These are phyloP conservation scores for Talaromyces liani DNA, from an alignment of 495 filamentous ascomycete species.

Conservation along the genomic window DNA sequence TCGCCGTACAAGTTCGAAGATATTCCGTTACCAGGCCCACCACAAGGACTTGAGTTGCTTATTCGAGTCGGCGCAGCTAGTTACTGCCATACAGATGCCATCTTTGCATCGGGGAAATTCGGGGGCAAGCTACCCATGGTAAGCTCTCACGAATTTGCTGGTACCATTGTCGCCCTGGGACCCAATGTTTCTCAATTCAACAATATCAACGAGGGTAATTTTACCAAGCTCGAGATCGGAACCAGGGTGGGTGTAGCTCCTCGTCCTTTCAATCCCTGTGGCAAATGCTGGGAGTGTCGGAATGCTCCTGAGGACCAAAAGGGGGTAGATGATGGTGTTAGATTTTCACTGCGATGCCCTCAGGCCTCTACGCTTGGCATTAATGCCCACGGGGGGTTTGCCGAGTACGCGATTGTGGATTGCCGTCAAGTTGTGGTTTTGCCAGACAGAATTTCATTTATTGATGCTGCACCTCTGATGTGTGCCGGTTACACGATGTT, in stretches of 20 bases:
- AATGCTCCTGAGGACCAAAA: not conserved
- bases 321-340: not conserved
- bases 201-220: constrained; percentile 8
- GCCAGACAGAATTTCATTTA: constrained; percentile 22
- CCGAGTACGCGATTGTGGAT: constrained; percentile 25
- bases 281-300: constrained; percentile 10
- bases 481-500: constrained; percentile 29
- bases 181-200: constrained; percentile 17
- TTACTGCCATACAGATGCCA: constrained; percentile 54
- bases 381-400: constrained; percentile 22
- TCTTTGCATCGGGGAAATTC: constrained; percentile 37
- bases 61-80: constrained; percentile 51
- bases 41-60: constrained; percentile 39
- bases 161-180: constrained; percentile 45
- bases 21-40: constrained; percentile 34
- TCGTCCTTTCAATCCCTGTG: constrained; percentile 2
- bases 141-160: constrained; percentile 52
- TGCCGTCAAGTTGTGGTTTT: constrained; percentile 19
- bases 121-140: constrained; percentile 38
- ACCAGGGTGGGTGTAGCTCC: not conserved
- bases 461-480: constrained; percentile 29
- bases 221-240: constrained; percentile 26
- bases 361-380: constrained; percentile 14
- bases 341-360: constrained; percentile 12
- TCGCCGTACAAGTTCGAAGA: constrained; percentile 40